A percentile compares a stretch with the other conserved stretches of the same genome.
Evolutionary conservation across 2,329 filamentous ascomycete genomes (phyloP).

Genomic region (Fusarium pseudograminearum): DNA sequence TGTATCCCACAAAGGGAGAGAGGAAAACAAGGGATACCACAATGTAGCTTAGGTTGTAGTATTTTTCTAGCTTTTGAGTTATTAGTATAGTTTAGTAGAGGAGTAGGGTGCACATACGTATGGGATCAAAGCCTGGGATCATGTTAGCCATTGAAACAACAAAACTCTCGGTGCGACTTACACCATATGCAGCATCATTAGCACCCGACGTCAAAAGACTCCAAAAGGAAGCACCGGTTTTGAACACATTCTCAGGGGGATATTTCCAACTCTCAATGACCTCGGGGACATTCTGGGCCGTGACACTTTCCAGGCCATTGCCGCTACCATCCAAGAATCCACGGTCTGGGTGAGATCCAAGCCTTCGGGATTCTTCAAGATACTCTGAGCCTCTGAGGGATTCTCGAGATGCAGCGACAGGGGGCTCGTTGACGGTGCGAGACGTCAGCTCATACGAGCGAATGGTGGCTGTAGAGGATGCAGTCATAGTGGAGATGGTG

Average conservation of each 20-base stretch:
- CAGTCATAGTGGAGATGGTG: constrained; percentile 20
- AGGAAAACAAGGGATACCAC: constrained; percentile 75
- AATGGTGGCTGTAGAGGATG: constrained; percentile 37
- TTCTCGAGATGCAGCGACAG: constrained; percentile 7
- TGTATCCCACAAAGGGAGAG: constrained; percentile 73
- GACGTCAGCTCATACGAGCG: constrained; percentile 37
- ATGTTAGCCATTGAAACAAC: not conserved
- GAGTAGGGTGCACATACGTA: constrained; percentile 51
- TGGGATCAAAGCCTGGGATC: constrained; percentile 60
- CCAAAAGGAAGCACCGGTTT: constrained; percentile 67
- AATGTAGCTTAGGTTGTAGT: constrained; percentile 71
- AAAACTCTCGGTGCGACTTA: constrained; percentile 50
- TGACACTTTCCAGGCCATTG: constrained; percentile 20
- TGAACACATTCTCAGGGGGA: constrained; percentile 56
- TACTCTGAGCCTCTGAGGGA: not conserved
- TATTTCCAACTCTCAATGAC: constrained; percentile 39
- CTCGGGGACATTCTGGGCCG: constrained; percentile 4
- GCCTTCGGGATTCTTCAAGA: constrained; percentile 6
- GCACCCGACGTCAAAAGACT: constrained; percentile 69
- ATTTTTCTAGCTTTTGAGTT: constrained; percentile 50
- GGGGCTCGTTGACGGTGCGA: constrained; percentile 11
- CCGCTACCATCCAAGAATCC: constrained; percentile 1
- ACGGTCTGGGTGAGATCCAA: not conserved
- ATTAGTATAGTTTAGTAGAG: not conserved
- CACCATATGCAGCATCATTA: constrained; percentile 70